These are phyloP conservation scores for Cryptococcus hybrid DNA, from an alignment of 1,284 basidiomycete species.

Conservation along the genomic window DNA sequence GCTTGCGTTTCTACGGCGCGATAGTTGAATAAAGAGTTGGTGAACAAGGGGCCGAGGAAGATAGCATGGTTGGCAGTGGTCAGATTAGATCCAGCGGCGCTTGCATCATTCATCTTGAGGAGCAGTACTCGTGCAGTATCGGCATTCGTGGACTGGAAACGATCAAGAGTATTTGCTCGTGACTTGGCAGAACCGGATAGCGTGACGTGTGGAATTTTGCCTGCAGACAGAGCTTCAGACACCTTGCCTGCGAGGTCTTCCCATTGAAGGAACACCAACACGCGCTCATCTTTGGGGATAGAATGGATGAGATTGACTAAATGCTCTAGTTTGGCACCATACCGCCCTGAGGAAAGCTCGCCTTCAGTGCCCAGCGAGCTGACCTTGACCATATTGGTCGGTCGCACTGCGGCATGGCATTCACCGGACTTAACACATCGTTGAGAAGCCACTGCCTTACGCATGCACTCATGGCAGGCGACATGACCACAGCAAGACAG, in stretches of 20 bases:
- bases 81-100: constrained; percentile 87
- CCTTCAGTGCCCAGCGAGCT: constrained; percentile 84
- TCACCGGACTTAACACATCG: constrained; percentile 71
- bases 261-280: constrained; percentile 92
- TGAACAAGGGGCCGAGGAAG: constrained; percentile 89
- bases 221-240: constrained; percentile 69
- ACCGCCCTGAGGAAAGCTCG: constrained; percentile 70
- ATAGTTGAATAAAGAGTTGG: constrained; percentile 71
- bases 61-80: constrained; percentile 93
- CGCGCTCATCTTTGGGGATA: constrained; percentile 71
- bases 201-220: constrained; percentile 73
- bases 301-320: constrained; percentile 79
- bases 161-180: constrained; percentile 76
- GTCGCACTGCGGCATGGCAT: constrained; percentile 69
- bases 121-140: constrained; percentile 65
- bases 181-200: constrained; percentile 73
- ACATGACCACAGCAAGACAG: constrained; percentile 88
- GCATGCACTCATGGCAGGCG: constrained; percentile 74
- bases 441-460: constrained; percentile 67
- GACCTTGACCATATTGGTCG: constrained; percentile 78
- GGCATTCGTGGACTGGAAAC: constrained; percentile 70
- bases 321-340: constrained; percentile 82
- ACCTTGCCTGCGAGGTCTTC: constrained; percentile 89
- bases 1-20: constrained; percentile 86
- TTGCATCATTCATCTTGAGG: constrained; percentile 89